phyloP scores from a whole-genome alignment of 352 stramenopile species.

The Phytopythium sindhum region DNA sequence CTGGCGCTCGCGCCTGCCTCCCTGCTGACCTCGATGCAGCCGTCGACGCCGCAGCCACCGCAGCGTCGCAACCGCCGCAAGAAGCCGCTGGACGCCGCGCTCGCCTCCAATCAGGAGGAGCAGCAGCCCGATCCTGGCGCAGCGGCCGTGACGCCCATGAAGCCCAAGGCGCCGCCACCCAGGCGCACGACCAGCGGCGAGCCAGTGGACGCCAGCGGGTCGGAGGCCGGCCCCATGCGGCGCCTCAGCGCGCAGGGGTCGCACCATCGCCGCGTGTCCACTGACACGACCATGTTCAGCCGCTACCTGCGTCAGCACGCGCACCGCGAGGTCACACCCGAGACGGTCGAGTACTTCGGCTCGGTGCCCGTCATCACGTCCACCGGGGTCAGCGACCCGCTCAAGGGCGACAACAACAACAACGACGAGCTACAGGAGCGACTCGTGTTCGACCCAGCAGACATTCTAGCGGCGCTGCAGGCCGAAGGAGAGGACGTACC shows the following conservation, averaged over 20 bases:
- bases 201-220: conserved; percentile 24
- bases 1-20: conserved; percentile 20
- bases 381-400: conserved; percentile 2
- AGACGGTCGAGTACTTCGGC: conserved; percentile 57
- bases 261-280: conserved; percentile 70
- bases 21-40: conserved; percentile 15
- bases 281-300: conserved; percentile 68
- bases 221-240: conserved; percentile 51
- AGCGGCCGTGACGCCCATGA: conserved; percentile 19
- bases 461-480: conserved; percentile 19
- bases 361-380: conserved; percentile 40
- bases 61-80: conserved; percentile 20
- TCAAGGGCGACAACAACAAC: conserved; percentile 18
- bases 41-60: conserved; percentile 46
- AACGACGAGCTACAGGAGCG: conserved; percentile 27
- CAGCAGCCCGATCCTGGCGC: not conserved
- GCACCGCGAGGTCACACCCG: conserved; percentile 46
- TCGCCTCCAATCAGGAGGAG: conserved; percentile 24
- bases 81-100: conserved; percentile 14
- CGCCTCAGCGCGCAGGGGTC: conserved; percentile 45
- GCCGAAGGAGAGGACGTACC: conserved; percentile 27
- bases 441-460: conserved; percentile 24
- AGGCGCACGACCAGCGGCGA: conserved; percentile 16
- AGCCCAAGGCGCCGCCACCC: conserved; percentile 15
- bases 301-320: conserved; percentile 54